A percentile compares a stretch with the other conserved stretches of the same genome.
These are phyloP conservation scores for Thalassiosira hispida DNA, from an alignment of 352 stramenopile genomes.

Conservation along the genomic window DNA sequence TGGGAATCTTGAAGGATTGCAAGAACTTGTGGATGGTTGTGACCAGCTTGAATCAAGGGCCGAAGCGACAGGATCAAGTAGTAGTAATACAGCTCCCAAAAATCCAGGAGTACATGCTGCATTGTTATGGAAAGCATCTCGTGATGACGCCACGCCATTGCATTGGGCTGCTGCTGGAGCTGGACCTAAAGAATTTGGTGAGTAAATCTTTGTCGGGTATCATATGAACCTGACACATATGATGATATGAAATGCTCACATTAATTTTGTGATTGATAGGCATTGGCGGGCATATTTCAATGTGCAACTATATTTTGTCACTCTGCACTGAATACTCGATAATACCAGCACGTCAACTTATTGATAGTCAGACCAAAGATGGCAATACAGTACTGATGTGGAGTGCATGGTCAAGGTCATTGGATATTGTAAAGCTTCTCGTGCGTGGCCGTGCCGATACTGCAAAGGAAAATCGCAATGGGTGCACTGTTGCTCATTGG, in stretches of 20 bases:
- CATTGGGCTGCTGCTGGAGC: constrained; percentile 77
- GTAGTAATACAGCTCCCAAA: background rate
- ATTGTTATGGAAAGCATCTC: constrained; percentile 52
- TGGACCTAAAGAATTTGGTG: constrained; percentile 71
- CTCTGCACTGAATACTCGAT: constrained; percentile 23
- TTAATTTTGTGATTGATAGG: background rate
- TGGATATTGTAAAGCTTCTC: constrained; percentile 76
- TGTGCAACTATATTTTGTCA: constrained; percentile 62
- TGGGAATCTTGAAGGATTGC: constrained; percentile 63
- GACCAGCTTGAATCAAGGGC: constrained; percentile 19
- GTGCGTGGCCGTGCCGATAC: constrained; percentile 67
- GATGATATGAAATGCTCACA: too few species aligned
- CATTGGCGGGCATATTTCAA: constrained; percentile 63
- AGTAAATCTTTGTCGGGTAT: background rate
- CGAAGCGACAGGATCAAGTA: background rate
- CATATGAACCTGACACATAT: too few species aligned
- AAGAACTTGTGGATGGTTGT: constrained; percentile 49
- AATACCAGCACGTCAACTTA: constrained; percentile 47
- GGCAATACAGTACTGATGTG: constrained; percentile 82
- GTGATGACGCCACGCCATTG: constrained; percentile 73
- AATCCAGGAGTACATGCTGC: constrained; percentile 31
- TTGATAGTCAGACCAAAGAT: constrained; percentile 76
- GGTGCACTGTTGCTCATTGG: constrained; percentile 79
- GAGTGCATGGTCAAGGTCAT: constrained; percentile 72
- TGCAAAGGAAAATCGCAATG: constrained; percentile 68